Base-by-base conservation (phyloP, 1,284 basidiomycete species). In the Sphaerobolus stellatus region DNA sequence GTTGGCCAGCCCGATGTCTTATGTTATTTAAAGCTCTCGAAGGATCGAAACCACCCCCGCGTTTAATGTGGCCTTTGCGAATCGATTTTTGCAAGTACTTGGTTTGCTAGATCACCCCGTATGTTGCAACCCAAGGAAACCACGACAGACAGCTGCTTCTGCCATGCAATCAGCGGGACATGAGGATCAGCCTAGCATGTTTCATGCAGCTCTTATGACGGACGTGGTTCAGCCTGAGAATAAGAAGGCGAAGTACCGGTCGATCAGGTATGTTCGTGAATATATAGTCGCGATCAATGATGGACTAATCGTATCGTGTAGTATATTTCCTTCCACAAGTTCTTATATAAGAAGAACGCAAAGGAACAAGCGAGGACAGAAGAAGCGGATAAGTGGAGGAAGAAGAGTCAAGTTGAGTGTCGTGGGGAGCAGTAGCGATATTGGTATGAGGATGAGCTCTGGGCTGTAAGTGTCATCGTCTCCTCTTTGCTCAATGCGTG, bases 81-180 rank as follows among this genome's bases (percentile, higher is more conserved):
- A 92, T 67, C 78, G 97, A 50, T 85, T 98, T 48, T 77, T 95
- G 27, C 96, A 99, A 72, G 78, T 95, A 44, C 75, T 98, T 8
- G 85, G 4, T 63, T 96, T 97, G 79, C 78, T 96, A 30, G 94
- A 96, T 65, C 76, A 84, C 3, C 85, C 90, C 71, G 91, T 98
- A 28, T 98, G 94, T 78, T 92, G 94, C 68, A 98, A 98, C 69
- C 90, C 95, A 2, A 99, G 98, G 77, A 92, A 95, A 72, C 67
- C 70, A 0, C 84, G 80, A 43, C 72, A 83, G 3, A 90, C 88
- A 61, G 90, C 94, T 24, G 80, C 86, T 2, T 92, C 89, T 57
- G 90, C 91, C 58, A 99, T 99, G 97, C 97, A 99, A 72, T 94
- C 94, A n/a, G 84, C 86, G 6, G 88, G 89, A 2, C 81, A 79